These are phyloP conservation scores for Hibiscus tridactylites DNA, from an alignment of 345 rosid genomes.

Conservation along the genomic window DNA sequence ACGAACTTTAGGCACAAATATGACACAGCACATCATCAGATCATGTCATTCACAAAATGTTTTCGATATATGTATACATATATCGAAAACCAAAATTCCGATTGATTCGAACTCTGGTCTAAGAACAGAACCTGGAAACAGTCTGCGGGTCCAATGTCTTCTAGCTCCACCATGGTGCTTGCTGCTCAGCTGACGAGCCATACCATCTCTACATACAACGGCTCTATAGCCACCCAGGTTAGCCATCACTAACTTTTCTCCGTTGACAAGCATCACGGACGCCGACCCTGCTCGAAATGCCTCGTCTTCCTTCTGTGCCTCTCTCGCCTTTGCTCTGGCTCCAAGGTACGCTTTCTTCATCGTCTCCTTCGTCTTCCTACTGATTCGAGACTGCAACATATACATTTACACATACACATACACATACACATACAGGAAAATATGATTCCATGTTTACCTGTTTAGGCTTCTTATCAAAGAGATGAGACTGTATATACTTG, in stretches of 20 bases:
- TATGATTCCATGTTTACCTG: slow-evolving; percentile 26
- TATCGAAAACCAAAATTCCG: too few species aligned
- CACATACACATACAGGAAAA: neutral
- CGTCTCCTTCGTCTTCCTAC: slow-evolving; percentile 43
- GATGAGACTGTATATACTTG: slow-evolving; percentile 51
- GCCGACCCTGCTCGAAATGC: slow-evolving; percentile 38
- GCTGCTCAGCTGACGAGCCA: slow-evolving; percentile 43
- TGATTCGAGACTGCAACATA: slow-evolving; percentile 35
- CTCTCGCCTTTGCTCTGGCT: slow-evolving; percentile 41
- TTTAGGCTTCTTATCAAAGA: neutral
- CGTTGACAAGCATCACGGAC: slow-evolving; percentile 52
- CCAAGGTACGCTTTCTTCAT: slow-evolving; percentile 48
- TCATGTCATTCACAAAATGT: neutral
- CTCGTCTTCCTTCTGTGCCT: slow-evolving; percentile 25
- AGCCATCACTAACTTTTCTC: slow-evolving; percentile 56
- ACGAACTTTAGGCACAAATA: slow-evolving; percentile 9
- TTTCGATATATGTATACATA: neutral
- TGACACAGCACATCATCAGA: neutral
- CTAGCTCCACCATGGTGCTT: slow-evolving; percentile 21
- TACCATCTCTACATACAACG: slow-evolving; percentile 54
- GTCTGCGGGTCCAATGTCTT: slow-evolving; percentile 37
- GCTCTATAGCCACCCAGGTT: slow-evolving; percentile 52
- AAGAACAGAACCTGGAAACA: slow-evolving; percentile 27
- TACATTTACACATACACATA: too few species aligned
- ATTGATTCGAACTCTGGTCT: too few species aligned